These are phyloP conservation scores for Fusarium sp. DNA, from an alignment of 2,329 filamentous ascomycete genomes.

Conservation along the genomic window DNA sequence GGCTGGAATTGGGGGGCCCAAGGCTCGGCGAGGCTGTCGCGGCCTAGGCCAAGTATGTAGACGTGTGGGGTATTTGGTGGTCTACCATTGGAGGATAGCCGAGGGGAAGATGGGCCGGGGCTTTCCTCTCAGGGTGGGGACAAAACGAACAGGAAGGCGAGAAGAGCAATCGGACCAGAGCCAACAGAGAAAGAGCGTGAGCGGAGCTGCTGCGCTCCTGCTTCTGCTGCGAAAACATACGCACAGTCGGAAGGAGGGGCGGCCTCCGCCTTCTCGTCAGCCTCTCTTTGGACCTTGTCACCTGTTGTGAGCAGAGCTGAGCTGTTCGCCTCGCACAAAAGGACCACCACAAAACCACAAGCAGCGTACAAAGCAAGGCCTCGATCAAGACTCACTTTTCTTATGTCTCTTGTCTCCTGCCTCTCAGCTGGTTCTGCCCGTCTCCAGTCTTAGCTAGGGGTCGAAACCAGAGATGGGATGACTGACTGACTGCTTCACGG, in stretches of 20 bases:
- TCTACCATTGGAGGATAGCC: conserved; percentile 46
- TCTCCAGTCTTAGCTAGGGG: conserved; percentile 3
- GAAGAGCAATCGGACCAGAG: conserved; percentile 17
- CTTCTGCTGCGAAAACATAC: not conserved
- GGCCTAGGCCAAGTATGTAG: conserved; percentile 29
- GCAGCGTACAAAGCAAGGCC: conserved; percentile 23
- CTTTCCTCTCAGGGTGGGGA: conserved; percentile 23
- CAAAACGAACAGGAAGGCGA: conserved; percentile 28
- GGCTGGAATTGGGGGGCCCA: conserved; percentile 44
- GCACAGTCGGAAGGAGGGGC: conserved; percentile 33
- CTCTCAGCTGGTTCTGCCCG: not conserved
- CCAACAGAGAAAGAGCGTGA: conserved; percentile 28
- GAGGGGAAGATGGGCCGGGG: conserved; percentile 32
- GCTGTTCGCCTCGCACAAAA: conserved; percentile 30
- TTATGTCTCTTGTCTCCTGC: not conserved
- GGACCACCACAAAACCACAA: conserved; percentile 14
- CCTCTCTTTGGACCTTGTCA: conserved; percentile 36
- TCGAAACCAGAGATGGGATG: conserved; percentile 19
- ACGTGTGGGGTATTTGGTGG: conserved; percentile 30
- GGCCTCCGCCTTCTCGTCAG: conserved; percentile 44
- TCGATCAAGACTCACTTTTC: conserved; percentile 32
- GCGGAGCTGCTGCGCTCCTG: not conserved
- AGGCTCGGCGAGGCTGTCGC: conserved; percentile 47
- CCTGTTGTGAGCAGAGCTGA: conserved; percentile 31
- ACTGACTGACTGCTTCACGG: not conserved